Evolutionary conservation across 805 yeast genomes (phyloP).

Genomic region (Metschnikowia hibisci): DNA sequence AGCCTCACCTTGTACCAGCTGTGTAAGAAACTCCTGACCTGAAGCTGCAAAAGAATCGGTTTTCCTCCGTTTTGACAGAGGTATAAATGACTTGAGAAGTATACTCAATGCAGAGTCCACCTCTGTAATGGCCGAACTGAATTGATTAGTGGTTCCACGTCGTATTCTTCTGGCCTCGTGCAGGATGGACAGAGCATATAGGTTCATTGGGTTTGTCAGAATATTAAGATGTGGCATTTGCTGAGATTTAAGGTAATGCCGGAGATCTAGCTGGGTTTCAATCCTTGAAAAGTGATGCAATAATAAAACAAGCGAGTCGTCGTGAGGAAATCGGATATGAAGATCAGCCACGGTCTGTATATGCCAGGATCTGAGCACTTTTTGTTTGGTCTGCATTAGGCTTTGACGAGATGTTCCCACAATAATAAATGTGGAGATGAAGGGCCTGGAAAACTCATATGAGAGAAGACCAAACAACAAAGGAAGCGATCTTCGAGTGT

Average conservation of each 20-base stretch:
- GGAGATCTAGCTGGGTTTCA: constrained; percentile 2
- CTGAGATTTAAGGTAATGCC: neutral
- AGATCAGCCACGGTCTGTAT: constrained; percentile 10
- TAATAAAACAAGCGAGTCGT: constrained; percentile 11
- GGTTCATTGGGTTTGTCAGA: neutral
- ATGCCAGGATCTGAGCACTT: constrained; percentile 14
- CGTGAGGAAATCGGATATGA: constrained; percentile 12
- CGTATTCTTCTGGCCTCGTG: neutral
- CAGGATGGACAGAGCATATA: neutral
- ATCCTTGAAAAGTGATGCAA: constrained; percentile 5
- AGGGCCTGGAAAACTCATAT: constrained; percentile 16
- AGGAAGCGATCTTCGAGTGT: constrained; percentile 12
- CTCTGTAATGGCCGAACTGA: constrained; percentile 1
- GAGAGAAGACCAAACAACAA: constrained; percentile 15
- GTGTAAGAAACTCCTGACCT: neutral
- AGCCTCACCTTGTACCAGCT: neutral
- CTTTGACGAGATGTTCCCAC: constrained; percentile 7
- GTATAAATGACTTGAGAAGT: neutral
- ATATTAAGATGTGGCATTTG: neutral
- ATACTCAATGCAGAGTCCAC: neutral
- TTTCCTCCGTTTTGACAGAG: neutral
- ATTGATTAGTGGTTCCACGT: neutral
- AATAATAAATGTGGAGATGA: constrained; percentile 12
- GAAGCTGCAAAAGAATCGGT: neutral
- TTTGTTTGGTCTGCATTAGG: constrained; percentile 2